phyloP scores from a whole-genome alignment of 768 basidiomycete species.

The Gymnopilus junonius region DNA sequence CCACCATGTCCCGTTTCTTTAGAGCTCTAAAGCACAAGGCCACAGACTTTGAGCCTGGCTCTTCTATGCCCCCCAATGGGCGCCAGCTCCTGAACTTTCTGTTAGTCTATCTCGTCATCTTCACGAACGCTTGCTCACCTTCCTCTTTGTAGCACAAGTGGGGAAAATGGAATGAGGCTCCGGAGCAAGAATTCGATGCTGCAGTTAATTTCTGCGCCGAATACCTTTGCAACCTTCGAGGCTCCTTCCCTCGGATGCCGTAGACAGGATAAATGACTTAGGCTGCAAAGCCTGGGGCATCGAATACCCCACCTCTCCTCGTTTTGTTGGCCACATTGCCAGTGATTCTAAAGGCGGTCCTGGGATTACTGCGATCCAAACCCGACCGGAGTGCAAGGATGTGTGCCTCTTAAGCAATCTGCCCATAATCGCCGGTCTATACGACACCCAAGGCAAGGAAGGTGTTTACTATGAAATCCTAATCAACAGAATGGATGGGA shows the following conservation, averaged over 20 bases:
- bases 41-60: neutral
- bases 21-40: conserved; percentile 16
- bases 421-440: conserved; percentile 64
- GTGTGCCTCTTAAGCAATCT: conserved; percentile 61
- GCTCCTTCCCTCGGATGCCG: conserved; percentile 53
- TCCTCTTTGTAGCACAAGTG: conserved; percentile 35
- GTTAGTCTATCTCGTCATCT: conserved; percentile 26
- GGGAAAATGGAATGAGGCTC: conserved; percentile 62
- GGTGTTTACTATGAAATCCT: conserved; percentile 70
- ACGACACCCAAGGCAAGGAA: conserved; percentile 53
- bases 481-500: conserved; percentile 60
- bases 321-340: conserved; percentile 50
- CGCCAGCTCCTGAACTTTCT: conserved; percentile 58
- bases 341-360: conserved; percentile 38
- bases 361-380: conserved; percentile 46
- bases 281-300: conserved; percentile 62
- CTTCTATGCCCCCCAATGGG: conserved; percentile 56
- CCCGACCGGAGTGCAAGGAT: conserved; percentile 47
- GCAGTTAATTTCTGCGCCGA: conserved; percentile 54
- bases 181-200: conserved; percentile 54
- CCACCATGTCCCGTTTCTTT: conserved; percentile 19
- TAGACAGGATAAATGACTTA: conserved; percentile 52
- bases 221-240: conserved; percentile 42
- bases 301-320: conserved; percentile 39
- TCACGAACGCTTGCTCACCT: neutral